Evolutionary conservation across 2,329 filamentous ascomycete species (phyloP).

Genomic region (Hyphodiscus sp.): DNA sequence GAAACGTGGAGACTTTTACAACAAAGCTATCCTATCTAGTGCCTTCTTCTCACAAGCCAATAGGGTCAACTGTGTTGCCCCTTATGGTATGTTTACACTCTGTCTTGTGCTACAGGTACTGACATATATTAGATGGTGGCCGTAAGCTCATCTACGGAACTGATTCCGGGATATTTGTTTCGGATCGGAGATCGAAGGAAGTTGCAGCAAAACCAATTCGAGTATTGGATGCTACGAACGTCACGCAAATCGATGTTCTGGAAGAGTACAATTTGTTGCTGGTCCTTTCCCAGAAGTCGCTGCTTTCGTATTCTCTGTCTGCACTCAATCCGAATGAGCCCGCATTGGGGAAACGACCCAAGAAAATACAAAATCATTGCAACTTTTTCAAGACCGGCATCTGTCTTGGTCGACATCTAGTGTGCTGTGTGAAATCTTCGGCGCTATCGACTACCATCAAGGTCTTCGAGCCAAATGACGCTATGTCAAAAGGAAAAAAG

Average conservation of each 20-base stretch:
- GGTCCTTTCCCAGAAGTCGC: slow-evolving; percentile 86
- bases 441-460: slow-evolving; percentile 94
- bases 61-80: slow-evolving; percentile 89
- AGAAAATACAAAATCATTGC: slow-evolving; percentile 95
- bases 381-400: slow-evolving; percentile 98
- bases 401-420: slow-evolving; percentile 86
- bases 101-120: slow-evolving; percentile 17
- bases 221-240: slow-evolving; percentile 77
- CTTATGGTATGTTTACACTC: slow-evolving; percentile 59
- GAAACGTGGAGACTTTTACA: slow-evolving; percentile 88
- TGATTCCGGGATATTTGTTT: slow-evolving; percentile 87
- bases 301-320: slow-evolving; percentile 82
- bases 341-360: slow-evolving; percentile 73
- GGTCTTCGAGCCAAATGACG: slow-evolving; percentile 97
- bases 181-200: slow-evolving; percentile 85
- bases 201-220: slow-evolving; percentile 65
- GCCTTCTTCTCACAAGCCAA: slow-evolving; percentile 61
- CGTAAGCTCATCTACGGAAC: slow-evolving; percentile 93
- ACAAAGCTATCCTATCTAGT: slow-evolving; percentile 55
- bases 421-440: slow-evolving; percentile 93
- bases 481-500: slow-evolving; percentile 88
- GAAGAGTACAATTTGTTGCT: slow-evolving; percentile 92
- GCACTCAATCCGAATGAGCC: slow-evolving; percentile 81
- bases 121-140: slow-evolving; percentile 64
- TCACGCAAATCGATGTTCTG: slow-evolving; percentile 92